Percentiles rank a stretch among this genome's conserved stretches.
phyloP scores from a whole-genome alignment of 1,284 basidiomycete genomes.

The Boletellus deceptivus region DNA sequence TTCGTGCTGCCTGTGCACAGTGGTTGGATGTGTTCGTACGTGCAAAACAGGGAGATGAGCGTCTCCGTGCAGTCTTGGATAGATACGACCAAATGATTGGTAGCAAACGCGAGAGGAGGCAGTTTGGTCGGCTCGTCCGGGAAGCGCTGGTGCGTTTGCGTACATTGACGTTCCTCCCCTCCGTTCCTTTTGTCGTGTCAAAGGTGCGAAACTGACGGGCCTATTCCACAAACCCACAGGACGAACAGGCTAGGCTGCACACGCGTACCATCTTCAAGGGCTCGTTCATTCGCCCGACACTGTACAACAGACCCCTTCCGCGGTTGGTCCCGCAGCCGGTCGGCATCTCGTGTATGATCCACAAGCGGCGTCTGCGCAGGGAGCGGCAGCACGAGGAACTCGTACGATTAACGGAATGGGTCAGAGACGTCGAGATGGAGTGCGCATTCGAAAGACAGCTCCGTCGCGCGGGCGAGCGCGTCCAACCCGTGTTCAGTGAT shows the following conservation, averaged over 20 bases:
- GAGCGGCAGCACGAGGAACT: constrained; percentile 42
- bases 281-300: constrained; percentile 56
- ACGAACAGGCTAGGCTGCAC: constrained; percentile 50
- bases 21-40: constrained; percentile 58
- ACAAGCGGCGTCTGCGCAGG: constrained; percentile 50
- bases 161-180: too few relatives aligned
- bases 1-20: constrained; percentile 35
- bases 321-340: constrained; percentile 75
- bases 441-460: constrained; percentile 51
- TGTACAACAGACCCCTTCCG: constrained; percentile 68
- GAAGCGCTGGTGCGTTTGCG: constrained; percentile 49
- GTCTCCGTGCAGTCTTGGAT: constrained; percentile 43
- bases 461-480: constrained; percentile 11
- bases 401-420: constrained; percentile 35
- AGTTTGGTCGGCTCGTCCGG: constrained; percentile 44
- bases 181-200: too few relatives aligned
- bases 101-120: constrained; percentile 47
- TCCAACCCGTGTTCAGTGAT: constrained; percentile 22
- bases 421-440: constrained; percentile 53
- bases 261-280: constrained; percentile 68
- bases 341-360: constrained; percentile 67
- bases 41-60: constrained; percentile 51
- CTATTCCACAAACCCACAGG: constrained; percentile 21
- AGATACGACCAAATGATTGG: constrained; percentile 58
- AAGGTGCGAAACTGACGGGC: too few relatives aligned